phyloP scores from a whole-genome alignment of 2,329 filamentous ascomycete species.

The Aureobasidium leucospermi region DNA sequence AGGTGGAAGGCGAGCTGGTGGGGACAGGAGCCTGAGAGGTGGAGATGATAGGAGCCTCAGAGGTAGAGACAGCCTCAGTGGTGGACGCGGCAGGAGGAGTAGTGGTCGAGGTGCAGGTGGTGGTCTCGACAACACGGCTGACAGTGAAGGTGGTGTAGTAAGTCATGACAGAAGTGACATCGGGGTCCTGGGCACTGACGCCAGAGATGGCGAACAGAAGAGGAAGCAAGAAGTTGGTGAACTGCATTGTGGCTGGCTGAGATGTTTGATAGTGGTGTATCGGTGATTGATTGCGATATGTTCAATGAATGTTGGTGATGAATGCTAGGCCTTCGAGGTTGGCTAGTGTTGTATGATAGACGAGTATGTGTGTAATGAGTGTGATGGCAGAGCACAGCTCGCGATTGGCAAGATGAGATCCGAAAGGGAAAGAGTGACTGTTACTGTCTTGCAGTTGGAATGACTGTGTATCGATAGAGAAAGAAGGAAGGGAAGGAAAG shows the following conservation, averaged over 20 bases:
- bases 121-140: slow-evolving; percentile 11
- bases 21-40: neutral
- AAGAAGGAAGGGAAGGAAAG: neutral
- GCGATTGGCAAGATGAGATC: neutral
- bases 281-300: neutral
- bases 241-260: slow-evolving; percentile 14
- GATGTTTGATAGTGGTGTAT: neutral
- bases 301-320: slow-evolving; percentile 1
- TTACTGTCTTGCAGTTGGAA: slow-evolving; percentile 12
- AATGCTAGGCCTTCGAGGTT: neutral
- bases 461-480: slow-evolving; percentile 10
- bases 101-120: slow-evolving; percentile 11
- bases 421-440: slow-evolving; percentile 6
- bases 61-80: neutral
- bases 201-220: slow-evolving; percentile 13
- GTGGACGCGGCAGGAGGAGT: neutral
- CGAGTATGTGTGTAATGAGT: neutral
- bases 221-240: slow-evolving; percentile 14
- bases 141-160: slow-evolving; percentile 17
- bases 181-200: slow-evolving; percentile 1
- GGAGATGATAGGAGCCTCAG: neutral
- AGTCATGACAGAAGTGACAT: slow-evolving; percentile 13
- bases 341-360: neutral
- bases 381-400: slow-evolving; percentile 12
- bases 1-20: neutral